Percentiles rank a stretch among this genome's conserved stretches.
Evolutionary conservation across 129 eudicot genomes (phyloP).

Genomic region (Flaveria ramosissima): DNA sequence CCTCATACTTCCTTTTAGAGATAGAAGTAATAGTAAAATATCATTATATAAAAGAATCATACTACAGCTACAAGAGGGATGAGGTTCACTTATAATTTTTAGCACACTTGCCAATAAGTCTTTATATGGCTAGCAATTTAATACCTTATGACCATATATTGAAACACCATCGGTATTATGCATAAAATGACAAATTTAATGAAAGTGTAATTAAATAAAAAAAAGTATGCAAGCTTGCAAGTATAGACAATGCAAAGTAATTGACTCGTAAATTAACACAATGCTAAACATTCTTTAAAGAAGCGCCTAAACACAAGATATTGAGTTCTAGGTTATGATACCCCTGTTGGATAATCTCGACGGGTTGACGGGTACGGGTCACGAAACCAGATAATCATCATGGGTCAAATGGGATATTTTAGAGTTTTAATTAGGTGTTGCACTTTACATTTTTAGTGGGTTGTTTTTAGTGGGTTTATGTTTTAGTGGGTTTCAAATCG

Average conservation of each 20-base stretch:
- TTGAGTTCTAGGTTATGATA: background rate
- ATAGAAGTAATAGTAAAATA: background rate
- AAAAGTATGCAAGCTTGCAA: background rate
- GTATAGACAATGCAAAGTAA: background rate
- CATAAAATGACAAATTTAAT: background rate
- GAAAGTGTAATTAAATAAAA: background rate
- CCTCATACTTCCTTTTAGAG: background rate
- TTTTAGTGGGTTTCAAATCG: too few relatives aligned
- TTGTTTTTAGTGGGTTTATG: too few relatives aligned
- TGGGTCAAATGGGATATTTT: too few relatives aligned
- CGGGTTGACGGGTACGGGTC: too few relatives aligned
- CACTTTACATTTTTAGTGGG: too few relatives aligned
- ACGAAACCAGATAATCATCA: too few relatives aligned
- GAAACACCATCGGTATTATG: background rate
- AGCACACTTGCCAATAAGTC: conserved; percentile 25
- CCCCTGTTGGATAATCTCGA: too few relatives aligned
- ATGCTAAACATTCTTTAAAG: background rate
- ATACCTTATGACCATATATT: conserved; percentile 32
- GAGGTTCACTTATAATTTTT: conserved; percentile 45
- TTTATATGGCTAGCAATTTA: conserved; percentile 43
- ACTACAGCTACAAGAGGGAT: conserved; percentile 9
- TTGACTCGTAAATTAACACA: background rate
- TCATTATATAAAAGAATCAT: background rate
- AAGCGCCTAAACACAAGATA: background rate
- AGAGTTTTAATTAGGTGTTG: too few relatives aligned